Evolutionary conservation across 2,329 filamentous ascomycete species (phyloP).

Genomic region (Mariannaea sp.): DNA sequence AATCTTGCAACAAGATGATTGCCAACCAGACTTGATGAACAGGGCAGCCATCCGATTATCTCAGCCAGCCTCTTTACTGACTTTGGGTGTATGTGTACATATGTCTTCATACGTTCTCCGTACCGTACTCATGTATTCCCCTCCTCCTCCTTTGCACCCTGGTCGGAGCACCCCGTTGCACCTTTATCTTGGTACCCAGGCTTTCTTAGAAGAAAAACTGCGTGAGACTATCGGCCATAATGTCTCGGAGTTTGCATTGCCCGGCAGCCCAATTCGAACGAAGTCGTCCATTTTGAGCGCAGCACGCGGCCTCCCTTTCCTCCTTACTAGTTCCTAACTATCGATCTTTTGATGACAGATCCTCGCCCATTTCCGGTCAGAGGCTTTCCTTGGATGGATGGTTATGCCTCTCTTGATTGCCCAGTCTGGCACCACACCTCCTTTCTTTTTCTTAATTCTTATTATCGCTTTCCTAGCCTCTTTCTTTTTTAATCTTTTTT

Average conservation of each 20-base stretch:
- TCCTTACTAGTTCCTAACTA: constrained; percentile 16
- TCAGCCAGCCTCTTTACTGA: constrained; percentile 11
- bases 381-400: constrained; percentile 6
- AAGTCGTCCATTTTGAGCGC: constrained; percentile 25
- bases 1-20: no score
- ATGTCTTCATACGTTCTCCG: neutral
- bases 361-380: constrained; percentile 3
- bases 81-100: constrained; percentile 2
- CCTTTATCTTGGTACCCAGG: neutral
- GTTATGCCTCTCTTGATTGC: constrained; percentile 25
- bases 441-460: no score
- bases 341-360: constrained; percentile 16
- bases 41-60: neutral
- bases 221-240: constrained; percentile 10
- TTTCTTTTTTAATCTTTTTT: no score
- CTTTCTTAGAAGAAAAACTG: neutral
- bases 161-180: constrained; percentile 9
- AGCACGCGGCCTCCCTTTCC: constrained; percentile 13
- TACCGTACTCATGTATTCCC: neutral
- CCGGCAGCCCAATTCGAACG: constrained; percentile 3
- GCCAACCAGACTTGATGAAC: no score
- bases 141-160: constrained; percentile 3
- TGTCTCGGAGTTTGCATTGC: constrained; percentile 20
- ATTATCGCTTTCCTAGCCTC: no score
- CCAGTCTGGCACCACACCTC: constrained; percentile 25